Percentiles rank a stretch among this genome's conserved stretches.
Conservation (phyloP, 805 yeast species). For the Maudiozyma turicensis region DNA sequence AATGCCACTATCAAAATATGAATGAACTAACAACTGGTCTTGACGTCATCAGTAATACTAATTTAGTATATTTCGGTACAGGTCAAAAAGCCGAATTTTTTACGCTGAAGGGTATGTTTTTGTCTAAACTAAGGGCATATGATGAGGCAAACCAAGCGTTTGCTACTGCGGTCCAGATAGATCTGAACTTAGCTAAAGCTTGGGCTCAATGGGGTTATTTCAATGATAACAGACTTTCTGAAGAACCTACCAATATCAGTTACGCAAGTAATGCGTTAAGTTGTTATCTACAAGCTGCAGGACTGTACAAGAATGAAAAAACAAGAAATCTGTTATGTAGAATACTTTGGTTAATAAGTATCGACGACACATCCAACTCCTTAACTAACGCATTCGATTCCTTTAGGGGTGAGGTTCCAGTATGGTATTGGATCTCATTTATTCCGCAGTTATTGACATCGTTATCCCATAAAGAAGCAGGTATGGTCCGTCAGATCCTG, state of each 20-base stretch:
- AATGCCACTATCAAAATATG: conserved; percentile 90
- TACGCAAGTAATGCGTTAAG: conserved; percentile 90
- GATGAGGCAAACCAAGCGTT: conserved; percentile 97
- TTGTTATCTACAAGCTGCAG: conserved; percentile 96
- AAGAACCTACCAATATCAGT: conserved; percentile 67
- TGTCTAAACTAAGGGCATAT: conserved; percentile 78
- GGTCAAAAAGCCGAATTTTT: conserved; percentile 98
- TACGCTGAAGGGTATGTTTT: conserved; percentile 95
- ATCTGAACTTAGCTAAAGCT: conserved; percentile 87
- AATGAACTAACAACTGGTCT: conserved; percentile 88
- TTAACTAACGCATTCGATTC: conserved; percentile 82
- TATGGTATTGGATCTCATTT: conserved; percentile 98
- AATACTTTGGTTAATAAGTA: conserved; percentile 83
- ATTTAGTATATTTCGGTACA: conserved; percentile 89
- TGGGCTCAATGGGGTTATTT: conserved; percentile 99
- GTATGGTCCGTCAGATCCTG: conserved; percentile 75
- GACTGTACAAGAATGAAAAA: conserved; percentile 85
- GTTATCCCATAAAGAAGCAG: conserved; percentile 84
- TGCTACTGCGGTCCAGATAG: conserved; percentile 95
- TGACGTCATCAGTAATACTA: conserved; percentile 94
- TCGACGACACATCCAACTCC: conserved; percentile 78
- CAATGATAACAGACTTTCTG: conserved; percentile 80
- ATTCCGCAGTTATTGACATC: conserved; percentile 90
- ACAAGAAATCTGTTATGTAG: conserved; percentile 81
- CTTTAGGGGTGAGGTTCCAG: conserved; percentile 93